Conservation (phyloP, 2,329 filamentous ascomycete genomes). For the Beauveria varroae region DNA sequence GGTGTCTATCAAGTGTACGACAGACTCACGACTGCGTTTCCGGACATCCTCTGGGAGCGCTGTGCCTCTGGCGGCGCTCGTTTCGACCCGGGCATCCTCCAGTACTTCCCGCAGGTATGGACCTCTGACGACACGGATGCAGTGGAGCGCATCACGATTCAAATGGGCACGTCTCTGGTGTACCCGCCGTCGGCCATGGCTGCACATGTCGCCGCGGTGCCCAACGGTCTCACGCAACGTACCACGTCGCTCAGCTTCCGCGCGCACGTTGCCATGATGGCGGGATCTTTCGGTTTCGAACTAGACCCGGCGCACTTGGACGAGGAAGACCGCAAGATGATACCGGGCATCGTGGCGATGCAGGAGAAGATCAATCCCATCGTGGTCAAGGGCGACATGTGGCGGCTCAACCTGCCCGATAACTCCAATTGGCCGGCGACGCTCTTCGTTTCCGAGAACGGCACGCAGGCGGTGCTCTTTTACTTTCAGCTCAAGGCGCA, state of each 20-base stretch:
- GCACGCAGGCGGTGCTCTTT: constrained; percentile 44
- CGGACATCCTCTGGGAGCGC: constrained; percentile 57
- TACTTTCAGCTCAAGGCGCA: constrained; percentile 50
- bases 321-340: constrained; percentile 40
- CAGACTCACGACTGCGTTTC: constrained; percentile 50
- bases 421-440: constrained; percentile 56
- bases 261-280: constrained; percentile 61
- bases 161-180: constrained; percentile 55
- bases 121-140: constrained; percentile 60
- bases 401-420: constrained; percentile 50
- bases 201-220: constrained; percentile 55
- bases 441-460: constrained; percentile 49
- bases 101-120: constrained; percentile 61
- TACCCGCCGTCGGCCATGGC: constrained; percentile 59
- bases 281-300: constrained; percentile 59
- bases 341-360: constrained; percentile 46
- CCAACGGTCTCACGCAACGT: constrained; percentile 49
- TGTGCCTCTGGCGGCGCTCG: constrained; percentile 58
- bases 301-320: constrained; percentile 47
- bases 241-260: constrained; percentile 52
- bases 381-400: constrained; percentile 50
- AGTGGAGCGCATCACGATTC: constrained; percentile 52
- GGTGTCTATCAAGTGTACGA: constrained; percentile 57
- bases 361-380: constrained; percentile 52
- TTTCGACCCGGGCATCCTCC: constrained; percentile 55